Evolutionary conservation across 2,329 filamentous ascomycete species (phyloP), one percentile per base, ranked within the genome.

Genomic region (Lasiodiplodia hormozganensis): DNA sequence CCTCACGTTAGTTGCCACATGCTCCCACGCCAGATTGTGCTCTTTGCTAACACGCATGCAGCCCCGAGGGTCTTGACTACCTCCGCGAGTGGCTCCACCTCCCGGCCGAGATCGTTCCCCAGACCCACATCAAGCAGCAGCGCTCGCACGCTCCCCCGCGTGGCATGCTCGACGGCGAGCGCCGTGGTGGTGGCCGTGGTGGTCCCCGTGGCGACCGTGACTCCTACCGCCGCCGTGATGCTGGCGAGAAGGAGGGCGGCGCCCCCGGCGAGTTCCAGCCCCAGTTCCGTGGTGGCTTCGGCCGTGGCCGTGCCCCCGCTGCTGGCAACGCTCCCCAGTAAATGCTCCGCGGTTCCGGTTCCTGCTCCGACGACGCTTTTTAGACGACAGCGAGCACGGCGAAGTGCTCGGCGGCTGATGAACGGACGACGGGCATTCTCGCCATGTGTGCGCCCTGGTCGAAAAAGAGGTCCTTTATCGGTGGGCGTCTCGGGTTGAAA

Each of bases 111-210:
- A 97, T 99, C 82, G 96, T 99, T 76, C 96, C 96, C 78, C 94
- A 96, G 81, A 99, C 96, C 81, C 96, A 99, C 92, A 98, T 99
- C 88, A 99, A 99, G 93, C 94, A 97, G 89, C 94, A 97, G 89
- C 93, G 96, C 85, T 96, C 93, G 79, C 94, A 97, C 86, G 94
- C 94, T 86, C 95, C 95, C 85, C 95, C 96, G 82, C 94, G 96
- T 81, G 96, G 96, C 82, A 98, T 99, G 96, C 90, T 98, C 72
- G 60, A 77, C 73, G 40, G 76, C 76, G 36, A 78, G 75, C 14
- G 73, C 72, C 8, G 70, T 69, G n/a, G 73, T 69, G 12, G 74
- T 75, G 18, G 72, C 70, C 16, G 79, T 76, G 8, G 73, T 75
- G 43, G 87, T 79, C 81, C 65, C 43, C 90, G 92, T 85, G 92